Evolutionary conservation across 148 eudicot species (phyloP).

Genomic region (Heliamphora exappendiculata): DNA sequence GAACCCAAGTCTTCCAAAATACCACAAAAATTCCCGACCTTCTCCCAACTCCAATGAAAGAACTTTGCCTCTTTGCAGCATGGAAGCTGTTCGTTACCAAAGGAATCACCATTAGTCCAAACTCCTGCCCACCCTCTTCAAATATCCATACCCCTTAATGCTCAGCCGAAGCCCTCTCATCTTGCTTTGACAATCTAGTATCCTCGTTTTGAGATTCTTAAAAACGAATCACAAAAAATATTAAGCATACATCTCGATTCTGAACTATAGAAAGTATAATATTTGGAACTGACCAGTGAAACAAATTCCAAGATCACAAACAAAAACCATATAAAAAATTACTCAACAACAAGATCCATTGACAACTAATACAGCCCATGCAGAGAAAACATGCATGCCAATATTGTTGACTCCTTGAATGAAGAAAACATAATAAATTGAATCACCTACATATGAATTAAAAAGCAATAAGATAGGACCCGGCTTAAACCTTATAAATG

Average conservation of each 20-base stretch:
- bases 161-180: not conserved
- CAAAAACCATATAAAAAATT: not conserved
- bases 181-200: not conserved
- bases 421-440: not conserved
- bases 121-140: not conserved
- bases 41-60: not conserved
- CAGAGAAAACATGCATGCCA: not conserved
- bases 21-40: too few species aligned
- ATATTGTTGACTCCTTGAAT: not conserved
- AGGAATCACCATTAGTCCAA: not conserved
- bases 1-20: too few species aligned
- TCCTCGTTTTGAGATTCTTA: too few species aligned
- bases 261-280: not conserved
- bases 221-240: not conserved
- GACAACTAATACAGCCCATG: not conserved
- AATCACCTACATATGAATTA: not conserved
- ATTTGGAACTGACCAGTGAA: not conserved
- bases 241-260: not conserved
- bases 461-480: not conserved
- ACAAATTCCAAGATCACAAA: not conserved
- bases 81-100: not conserved
- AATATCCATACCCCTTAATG: not conserved
- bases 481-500: not conserved
- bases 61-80: slow-evolving; percentile 1
- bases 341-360: not conserved